Conservation (phyloP, 2,329 filamentous ascomycete species). For the Cercospora zeina region DNA sequence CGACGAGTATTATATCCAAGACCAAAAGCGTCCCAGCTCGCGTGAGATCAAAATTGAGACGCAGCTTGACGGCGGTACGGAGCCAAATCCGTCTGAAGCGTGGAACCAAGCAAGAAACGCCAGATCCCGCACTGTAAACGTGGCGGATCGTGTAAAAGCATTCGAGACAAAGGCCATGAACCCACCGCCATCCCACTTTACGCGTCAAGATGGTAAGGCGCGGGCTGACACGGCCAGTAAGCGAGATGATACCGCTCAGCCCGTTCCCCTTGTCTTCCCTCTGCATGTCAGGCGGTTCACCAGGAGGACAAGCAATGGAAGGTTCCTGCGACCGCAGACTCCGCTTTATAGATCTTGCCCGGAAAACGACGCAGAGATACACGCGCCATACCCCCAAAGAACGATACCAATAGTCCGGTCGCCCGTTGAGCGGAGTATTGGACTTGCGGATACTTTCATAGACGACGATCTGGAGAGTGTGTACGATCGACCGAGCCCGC, state of each 20-base stretch:
- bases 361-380: slow-evolving; percentile 26
- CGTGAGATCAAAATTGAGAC: slow-evolving; percentile 20
- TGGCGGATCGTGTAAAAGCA: slow-evolving; percentile 27
- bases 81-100: slow-evolving; percentile 17
- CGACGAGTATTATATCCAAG: slow-evolving; percentile 11
- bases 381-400: slow-evolving; percentile 31
- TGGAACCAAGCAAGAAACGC: not conserved
- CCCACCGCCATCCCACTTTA: not conserved
- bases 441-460: not conserved
- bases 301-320: slow-evolving; percentile 29
- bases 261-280: slow-evolving; percentile 33
- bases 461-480: not conserved
- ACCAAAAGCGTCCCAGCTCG: slow-evolving; percentile 3
- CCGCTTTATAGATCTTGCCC: slow-evolving; percentile 31
- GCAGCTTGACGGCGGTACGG: slow-evolving; percentile 22
- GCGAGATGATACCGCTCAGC: slow-evolving; percentile 3
- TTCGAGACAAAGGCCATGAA: slow-evolving; percentile 24
- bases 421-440: slow-evolving; percentile 5
- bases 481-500: not conserved
- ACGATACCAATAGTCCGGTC: slow-evolving; percentile 24
- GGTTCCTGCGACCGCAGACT: slow-evolving; percentile 32
- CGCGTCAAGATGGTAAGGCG: slow-evolving; percentile 6
- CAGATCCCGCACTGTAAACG: slow-evolving; percentile 15
- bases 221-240: slow-evolving; percentile 1
- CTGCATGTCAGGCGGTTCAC: slow-evolving; percentile 34